Evolutionary conservation across 169 alveolate genomes (phyloP).

Genomic region (Cryptosporidium andersoni): DNA sequence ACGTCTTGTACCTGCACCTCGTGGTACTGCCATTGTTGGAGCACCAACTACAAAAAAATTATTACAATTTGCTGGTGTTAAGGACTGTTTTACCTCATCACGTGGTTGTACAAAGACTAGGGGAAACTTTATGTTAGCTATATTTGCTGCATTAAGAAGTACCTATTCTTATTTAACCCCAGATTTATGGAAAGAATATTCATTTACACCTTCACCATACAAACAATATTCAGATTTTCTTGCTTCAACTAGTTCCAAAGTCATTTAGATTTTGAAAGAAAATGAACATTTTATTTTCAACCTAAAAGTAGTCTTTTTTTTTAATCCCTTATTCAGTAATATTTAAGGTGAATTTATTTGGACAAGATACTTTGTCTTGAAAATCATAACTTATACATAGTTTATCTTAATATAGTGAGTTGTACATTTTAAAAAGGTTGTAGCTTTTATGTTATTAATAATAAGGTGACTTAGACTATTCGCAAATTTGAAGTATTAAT

Average conservation of each 20-base stretch:
- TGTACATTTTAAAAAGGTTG: no score
- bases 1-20: constrained; percentile 99
- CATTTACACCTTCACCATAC: constrained; percentile 89
- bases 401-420: no score
- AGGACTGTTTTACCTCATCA: constrained; percentile 97
- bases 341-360: no score
- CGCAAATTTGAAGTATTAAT: no score
- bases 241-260: constrained; percentile 69
- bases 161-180: constrained; percentile 99
- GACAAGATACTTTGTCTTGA: no score
- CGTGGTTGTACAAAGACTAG: constrained; percentile 98
- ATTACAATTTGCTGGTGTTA: constrained; percentile 97
- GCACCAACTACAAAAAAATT: constrained; percentile 98
- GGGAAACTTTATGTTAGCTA: constrained; percentile 96
- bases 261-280: constrained; percentile 28
- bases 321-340: no score
- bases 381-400: no score
- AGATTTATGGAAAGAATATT: constrained; percentile 95
- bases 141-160: constrained; percentile 94
- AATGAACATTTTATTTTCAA: neutral
- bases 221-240: constrained; percentile 95
- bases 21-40: constrained; percentile 99
- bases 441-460: no score
- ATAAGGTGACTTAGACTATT: no score
- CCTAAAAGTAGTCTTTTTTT: no score